Evolutionary conservation across 139 green algal species (phyloP), one percentile per base, ranked within the genome.

Genomic region (Coelastrella sp.): DNA sequence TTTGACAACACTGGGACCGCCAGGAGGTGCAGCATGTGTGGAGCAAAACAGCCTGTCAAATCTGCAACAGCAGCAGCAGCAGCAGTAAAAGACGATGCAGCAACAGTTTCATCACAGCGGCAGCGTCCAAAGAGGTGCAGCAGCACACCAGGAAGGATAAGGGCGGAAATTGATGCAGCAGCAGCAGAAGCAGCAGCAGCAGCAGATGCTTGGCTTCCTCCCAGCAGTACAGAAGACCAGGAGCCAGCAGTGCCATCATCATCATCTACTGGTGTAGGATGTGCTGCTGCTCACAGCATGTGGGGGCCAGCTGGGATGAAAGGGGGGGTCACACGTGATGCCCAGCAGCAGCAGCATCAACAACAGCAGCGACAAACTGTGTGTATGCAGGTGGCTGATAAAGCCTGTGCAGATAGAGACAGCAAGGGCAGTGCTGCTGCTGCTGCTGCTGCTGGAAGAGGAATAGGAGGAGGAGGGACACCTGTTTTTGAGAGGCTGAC

Each of bases 41-140:
- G 58, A 60, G 82, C 19, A 24, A 49, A 60, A 24, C 14, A 76
- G 12, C 24, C n/a, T 27, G 24, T n/a, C 24, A 27, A 60, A 76
- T 8, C 82, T 60, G 83, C 65, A 66, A 17, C 83, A 88, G 66
- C 83, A 80, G 63, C 83, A 79, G n/a, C 27, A 86, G 56, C 20
- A 27, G 19, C 24, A 27, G 19, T 24, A 66, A 24, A 4, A 84
- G 19, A 61, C 3, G 19, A 9, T 58, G 49, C 49, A 84, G 25
- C 12, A 82, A 61, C 9, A 59, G n/a, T 49, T 49, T 49, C 35
- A 49, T 3, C 35, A 49, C 35, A 49, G 35, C 35, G 35, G 35
- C 35, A 49, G 35, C 35, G 35, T 49, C 35, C 4, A 70, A 20
- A 15, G 63, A 20, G 63, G 14, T 70, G 63, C 19, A 87, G 81